These are phyloP conservation scores for Russula earlei DNA, from an alignment of 768 basidiomycete species.

Conservation along the genomic window DNA sequence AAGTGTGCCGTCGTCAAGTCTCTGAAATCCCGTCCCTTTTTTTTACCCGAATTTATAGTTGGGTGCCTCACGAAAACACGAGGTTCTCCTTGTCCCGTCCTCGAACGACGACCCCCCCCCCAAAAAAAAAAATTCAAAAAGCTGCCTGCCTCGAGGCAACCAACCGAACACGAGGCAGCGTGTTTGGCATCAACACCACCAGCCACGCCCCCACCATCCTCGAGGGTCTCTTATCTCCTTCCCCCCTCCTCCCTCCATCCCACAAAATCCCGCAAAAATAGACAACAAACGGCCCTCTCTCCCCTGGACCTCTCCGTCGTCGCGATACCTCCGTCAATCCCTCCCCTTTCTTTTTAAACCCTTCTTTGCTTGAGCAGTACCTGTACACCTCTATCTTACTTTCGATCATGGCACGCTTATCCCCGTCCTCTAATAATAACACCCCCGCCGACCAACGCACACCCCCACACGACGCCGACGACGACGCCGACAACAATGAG, in stretches of 20 bases:
- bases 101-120: background rate
- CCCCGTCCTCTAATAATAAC: conserved; percentile 8
- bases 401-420: conserved; percentile 1
- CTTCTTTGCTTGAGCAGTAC: background rate
- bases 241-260: background rate
- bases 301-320: background rate
- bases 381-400: conserved; percentile 6
- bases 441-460: background rate
- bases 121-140: background rate
- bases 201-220: background rate
- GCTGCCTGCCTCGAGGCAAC: conserved; percentile 3
- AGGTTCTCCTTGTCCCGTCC: background rate
- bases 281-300: background rate
- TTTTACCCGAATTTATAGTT: background rate
- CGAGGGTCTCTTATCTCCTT: conserved; percentile 10
- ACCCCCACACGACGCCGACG: background rate
- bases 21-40: too few species aligned
- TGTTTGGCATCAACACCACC: background rate
- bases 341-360: background rate
- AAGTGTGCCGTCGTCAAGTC: too few species aligned
- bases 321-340: background rate
- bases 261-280: conserved; percentile 1
- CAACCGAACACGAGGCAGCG: conserved; percentile 13
- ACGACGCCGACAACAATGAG: background rate
- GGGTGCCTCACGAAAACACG: background rate